Percentiles rank a stretch among this genome's conserved stretches.
phyloP scores from a whole-genome alignment of 2,329 filamentous ascomycete species.

The Alternaria brassicae region DNA sequence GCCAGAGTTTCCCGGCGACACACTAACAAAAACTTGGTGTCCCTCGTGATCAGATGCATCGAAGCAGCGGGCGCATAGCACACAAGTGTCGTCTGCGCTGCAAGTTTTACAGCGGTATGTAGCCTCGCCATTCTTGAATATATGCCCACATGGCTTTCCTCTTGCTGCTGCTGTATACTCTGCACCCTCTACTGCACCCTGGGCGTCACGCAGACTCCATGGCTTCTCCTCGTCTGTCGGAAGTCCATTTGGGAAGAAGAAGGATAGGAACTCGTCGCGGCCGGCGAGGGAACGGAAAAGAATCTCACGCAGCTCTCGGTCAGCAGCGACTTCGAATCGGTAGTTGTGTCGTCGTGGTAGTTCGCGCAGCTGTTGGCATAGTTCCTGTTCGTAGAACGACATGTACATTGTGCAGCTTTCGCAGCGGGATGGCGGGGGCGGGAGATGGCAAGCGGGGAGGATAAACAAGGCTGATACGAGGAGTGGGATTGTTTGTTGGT shows the following conservation, averaged over 20 bases:
- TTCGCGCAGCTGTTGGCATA: conserved; percentile 81
- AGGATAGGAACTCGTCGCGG: conserved; percentile 74
- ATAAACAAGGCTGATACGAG: background rate
- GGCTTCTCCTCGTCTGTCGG: conserved; percentile 61
- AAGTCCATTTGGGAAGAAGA: conserved; percentile 82
- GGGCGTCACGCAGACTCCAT: conserved; percentile 84
- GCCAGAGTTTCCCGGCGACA: conserved; percentile 89
- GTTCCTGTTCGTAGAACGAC: conserved; percentile 72
- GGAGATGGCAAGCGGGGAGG: background rate
- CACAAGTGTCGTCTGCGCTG: conserved; percentile 92
- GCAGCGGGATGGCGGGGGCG: conserved; percentile 22
- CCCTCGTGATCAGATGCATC: conserved; percentile 93
- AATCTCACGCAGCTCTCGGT: conserved; percentile 73
- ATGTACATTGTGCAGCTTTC: conserved; percentile 52
- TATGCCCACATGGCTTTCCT: conserved; percentile 95
- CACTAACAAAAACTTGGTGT: conserved; percentile 87
- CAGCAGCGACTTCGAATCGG: conserved; percentile 76
- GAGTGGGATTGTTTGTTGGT: background rate
- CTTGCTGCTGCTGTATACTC: conserved; percentile 93
- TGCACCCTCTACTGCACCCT: conserved; percentile 90
- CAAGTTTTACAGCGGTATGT: conserved; percentile 95
- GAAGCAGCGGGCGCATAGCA: conserved; percentile 92
- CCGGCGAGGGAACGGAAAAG: conserved; percentile 89
- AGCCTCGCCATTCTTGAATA: conserved; percentile 92
- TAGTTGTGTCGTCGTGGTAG: conserved; percentile 76